Base-by-base conservation (phyloP, 2,329 filamentous ascomycete genomes). In the Colletotrichum lupini region DNA sequence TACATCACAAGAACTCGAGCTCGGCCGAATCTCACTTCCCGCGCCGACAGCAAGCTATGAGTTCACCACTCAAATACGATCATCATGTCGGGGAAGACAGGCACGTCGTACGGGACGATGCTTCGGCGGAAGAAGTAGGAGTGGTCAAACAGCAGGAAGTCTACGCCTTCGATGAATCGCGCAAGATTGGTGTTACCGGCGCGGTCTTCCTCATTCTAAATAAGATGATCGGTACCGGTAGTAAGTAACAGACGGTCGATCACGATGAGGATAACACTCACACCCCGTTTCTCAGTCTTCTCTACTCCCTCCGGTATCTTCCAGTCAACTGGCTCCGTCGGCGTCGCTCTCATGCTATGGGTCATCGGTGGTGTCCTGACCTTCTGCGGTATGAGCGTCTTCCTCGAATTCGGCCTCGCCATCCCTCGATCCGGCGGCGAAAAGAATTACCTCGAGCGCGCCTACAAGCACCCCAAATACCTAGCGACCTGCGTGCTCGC, bases 371-470 rank as follows among this genome's bases (percentile, higher is more conserved):
- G 86, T 32, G 80, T 91, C 61, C 82, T 92, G 28, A 88, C 90
- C 3, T 89, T 90, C 76, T 87, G 85, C 74, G 90, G 90, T 26
- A 83, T 92, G 14, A 88, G 87, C 67, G 89, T 92, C 5, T 92
- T 89, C 78, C 85, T 92, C 61, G 91, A 92, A 77, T 92, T 91
- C 76, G 90, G 90, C 28, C 84, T 90, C 4, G 89, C 88, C 4
- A 91, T 92, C 46, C 90, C 90, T 2, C 84, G 87, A 46, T 91
- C 88, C 16, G 90, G 91, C 16, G 91, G 91, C 24, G 90, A 92
- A 75, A 92, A 92, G 84, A 90, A 91, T 79, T 92, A 92, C 77
- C 87, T 92, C 16, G 90, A 92, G 77, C 85, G 88, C n/a, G 88
- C 90, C 19, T 92, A 91, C 80, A 85, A 85, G 2, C 86, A 83